Conservation (phyloP, 1,284 basidiomycete species). For the Schizophyllum amplum region DNA sequence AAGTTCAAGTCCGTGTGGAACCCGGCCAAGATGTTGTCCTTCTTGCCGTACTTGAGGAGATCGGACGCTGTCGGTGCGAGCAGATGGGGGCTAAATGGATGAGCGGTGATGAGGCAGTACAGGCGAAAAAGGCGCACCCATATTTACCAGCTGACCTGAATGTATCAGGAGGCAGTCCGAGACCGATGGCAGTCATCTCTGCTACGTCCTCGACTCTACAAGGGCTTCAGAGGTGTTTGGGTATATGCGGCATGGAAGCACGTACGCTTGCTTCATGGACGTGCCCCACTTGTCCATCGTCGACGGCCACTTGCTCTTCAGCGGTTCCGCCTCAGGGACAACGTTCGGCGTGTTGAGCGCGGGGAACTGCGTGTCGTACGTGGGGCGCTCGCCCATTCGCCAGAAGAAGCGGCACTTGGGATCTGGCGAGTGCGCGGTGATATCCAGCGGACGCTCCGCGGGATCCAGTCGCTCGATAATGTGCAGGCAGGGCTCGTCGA, state of each 20-base stretch:
- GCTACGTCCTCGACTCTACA: constrained; percentile 71
- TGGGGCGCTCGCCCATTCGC: constrained; percentile 72
- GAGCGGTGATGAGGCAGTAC: not conserved
- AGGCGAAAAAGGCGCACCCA: constrained; percentile 41
- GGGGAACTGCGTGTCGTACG: constrained; percentile 72
- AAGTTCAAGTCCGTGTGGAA: constrained; percentile 86
- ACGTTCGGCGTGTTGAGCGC: constrained; percentile 74
- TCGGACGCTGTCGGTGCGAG: constrained; percentile 90
- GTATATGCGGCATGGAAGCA: constrained; percentile 8
- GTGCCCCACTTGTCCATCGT: constrained; percentile 79
- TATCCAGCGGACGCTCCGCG: constrained; percentile 76
- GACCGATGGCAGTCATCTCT: constrained; percentile 76
- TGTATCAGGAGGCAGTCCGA: constrained; percentile 59
- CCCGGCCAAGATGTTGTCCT: constrained; percentile 80
- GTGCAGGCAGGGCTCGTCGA: constrained; percentile 64
- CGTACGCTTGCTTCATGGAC: constrained; percentile 80
- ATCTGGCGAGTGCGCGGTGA: constrained; percentile 70
- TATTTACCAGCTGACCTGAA: constrained; percentile 77
- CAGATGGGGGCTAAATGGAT: constrained; percentile 61
- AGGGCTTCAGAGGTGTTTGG: constrained; percentile 1
- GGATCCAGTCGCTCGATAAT: constrained; percentile 69
- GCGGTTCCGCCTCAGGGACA: constrained; percentile 49
- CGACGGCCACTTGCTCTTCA: constrained; percentile 54
- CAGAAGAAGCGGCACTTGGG: constrained; percentile 93
- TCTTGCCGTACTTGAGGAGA: constrained; percentile 66